Evolutionary conservation across 257 asterid genomes (phyloP), one percentile per base, ranked within the genome.

Genomic region (Nicotiana tomentosiformis): DNA sequence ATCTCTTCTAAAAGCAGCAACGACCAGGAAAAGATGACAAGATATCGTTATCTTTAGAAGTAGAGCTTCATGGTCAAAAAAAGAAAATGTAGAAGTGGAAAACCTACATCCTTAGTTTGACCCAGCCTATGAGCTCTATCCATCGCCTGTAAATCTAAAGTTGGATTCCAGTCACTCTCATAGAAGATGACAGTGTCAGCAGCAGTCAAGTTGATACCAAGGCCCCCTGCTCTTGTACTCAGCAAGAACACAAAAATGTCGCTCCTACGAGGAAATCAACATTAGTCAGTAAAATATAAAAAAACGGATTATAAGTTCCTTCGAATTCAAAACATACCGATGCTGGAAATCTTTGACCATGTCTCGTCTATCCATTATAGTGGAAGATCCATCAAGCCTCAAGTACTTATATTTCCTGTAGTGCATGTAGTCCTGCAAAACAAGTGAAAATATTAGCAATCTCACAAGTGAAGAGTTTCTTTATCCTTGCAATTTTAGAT

Each of bases 101-200:
- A 64, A 89, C 92, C 84, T 62, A 94, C 99, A 84, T 94, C 92
- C 85, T 92, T 94, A 77, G 99, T 96, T 89, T 96, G 99, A 62
- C 99, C 99, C 77, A 96, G 90, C 81, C 99, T 94, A 87, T 96
- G 99, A 74, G 98, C 98, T 89, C 99, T 90, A 83, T 96, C 99
- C 98, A 94, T 94, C 39, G 99, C 99, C 87, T 96, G 99, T 39
- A 94, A 88, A 90, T 96, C 99, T 87, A 96, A 85, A 76, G 99
- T 94, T 16, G 99, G 99, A 86, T 96, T 96, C 99, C 99, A 96
- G 89, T 96, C 99, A 86, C 98, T 96, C 88, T 96, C 99, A 82
- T 96, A 96, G 83, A 96, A 96, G 88, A 96, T 96, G 85, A 96
- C 99, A 3, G 99, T 94, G 85, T 96, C 98, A 23, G 98, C 99